Evolutionary conservation across 2,329 filamentous ascomycete species (phyloP), one percentile per base, ranked within the genome.

Genomic region (Trichophaea hybrida): DNA sequence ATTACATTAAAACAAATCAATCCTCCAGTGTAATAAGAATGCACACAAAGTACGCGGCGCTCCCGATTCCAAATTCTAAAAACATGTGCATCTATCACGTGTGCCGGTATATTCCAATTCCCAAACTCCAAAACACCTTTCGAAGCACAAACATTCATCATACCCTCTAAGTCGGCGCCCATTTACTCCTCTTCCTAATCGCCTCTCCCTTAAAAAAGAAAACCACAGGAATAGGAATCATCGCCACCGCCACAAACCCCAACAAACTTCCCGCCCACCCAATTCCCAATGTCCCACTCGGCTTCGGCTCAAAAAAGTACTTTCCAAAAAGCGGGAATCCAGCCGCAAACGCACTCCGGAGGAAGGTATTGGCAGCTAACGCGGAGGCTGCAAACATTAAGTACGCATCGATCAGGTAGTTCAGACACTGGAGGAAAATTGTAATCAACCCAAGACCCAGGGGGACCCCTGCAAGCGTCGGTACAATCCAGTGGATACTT

Each of bases 381-480:
- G 80, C 80, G 60, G 77, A 81, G 0, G 81, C 80, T 0, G 80
- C 76, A 7, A 46, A 49, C 15, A 49, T 24, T 43, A 24, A 35
- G 32, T 54, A 33, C 33, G 13, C 40, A 48, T 15, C 13, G 50
- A 51, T 51, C 24, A 55, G 43, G 35, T 44, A 54, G n/a, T 8
- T 4, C 32, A 49, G 46, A 10, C 15, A 35, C 17, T 52, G 57
- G 57, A 81, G 74, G 65, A 83, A 83, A 1, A 84, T 72, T 61
- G 75, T 79, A 0, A 83, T 69, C 64, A 82, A 82, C 1, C 80
- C 80, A 75, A 77, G 81, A 0, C 78, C 78, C 66, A 83, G 83
- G 0, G 77, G 73, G 2, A 81, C 71, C 6, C 80, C 77, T 3
- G 78, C 76, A 0, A 77, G 69, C 0, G 76, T 73, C 0, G 78